Evolutionary conservation across 805 yeast genomes (phyloP), one percentile per base, ranked within the genome.

Genomic region (Sugiyamaella boreocaroliniensis): DNA sequence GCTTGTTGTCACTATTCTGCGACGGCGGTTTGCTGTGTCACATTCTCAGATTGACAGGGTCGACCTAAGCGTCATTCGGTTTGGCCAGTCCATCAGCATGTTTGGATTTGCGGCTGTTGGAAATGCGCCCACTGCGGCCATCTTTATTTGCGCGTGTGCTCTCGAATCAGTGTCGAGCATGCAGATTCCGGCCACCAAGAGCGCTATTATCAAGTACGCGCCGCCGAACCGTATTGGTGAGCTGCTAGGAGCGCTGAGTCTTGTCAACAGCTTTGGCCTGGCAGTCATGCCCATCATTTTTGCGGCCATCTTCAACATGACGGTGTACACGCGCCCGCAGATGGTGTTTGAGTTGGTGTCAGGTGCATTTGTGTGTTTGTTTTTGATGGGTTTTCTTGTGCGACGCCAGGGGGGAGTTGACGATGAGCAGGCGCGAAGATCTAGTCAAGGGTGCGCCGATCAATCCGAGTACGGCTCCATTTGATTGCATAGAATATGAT

Each of bases 221-320:
- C 58, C 56, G 26, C 45, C 48, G 41, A 54, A 52, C 16, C 45
- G 53, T n/a, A 50, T 64, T 15, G 67, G 66, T 1, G 62, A 58
- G 41, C 52, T 60, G 37, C 50, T 63, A 15, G 67, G 66, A 7
- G 66, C 63, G 1, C 43, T 62, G 26, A 56, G 58, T 4, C 50
- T 60, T 14, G 53, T 61, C 29, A 50, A 51, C 42, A 59, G 51
- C 14, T 40, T 60, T 16, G 58, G 59, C 1, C 45, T 55, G 14
- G 56, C 55, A 14, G 49, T 62, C 6, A 52, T 55, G 40, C 62
- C 64, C 18, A 47, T 57, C 18, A 16, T 55, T 7, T 55, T 57
- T 19, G 34, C 50, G 29, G 34, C 52, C 20, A 48, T 62, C 10
- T 62, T 54, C 43, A 52, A 52, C 11, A 11, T 47, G 29, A 54